These are phyloP conservation scores for Betula pendula DNA, from an alignment of 306 rosid genomes.

Conservation along the genomic window DNA sequence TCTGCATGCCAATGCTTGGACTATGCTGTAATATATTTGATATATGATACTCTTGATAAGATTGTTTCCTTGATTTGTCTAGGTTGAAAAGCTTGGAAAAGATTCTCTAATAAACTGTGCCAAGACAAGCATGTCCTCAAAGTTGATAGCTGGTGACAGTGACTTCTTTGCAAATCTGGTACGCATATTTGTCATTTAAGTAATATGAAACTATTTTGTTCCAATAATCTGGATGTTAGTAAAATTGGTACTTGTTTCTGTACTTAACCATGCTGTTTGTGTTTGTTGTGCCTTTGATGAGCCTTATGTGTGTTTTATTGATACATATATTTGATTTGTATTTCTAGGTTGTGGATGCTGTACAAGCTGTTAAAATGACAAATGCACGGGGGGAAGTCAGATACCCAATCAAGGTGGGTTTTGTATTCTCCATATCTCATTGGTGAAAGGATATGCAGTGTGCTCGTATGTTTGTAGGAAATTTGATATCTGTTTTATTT, in stretches of 20 bases:
- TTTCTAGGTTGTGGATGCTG: conserved; percentile 90
- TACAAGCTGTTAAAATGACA: conserved; percentile 89
- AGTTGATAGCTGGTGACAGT: conserved; percentile 89
- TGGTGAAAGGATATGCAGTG: conserved; percentile 12
- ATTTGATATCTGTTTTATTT: too few relatives aligned
- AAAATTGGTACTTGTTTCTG: neutral
- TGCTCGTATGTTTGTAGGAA: neutral
- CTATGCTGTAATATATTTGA: conserved; percentile 1
- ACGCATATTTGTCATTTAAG: conserved; percentile 23
- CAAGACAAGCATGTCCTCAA: conserved; percentile 98
- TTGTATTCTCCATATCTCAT: conserved; percentile 1
- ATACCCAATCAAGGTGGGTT: conserved; percentile 91
- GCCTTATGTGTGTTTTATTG: conserved; percentile 3
- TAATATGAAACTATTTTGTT: neutral
- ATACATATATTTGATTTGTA: conserved; percentile 2
- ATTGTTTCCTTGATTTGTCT: conserved; percentile 16
- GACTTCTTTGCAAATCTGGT: conserved; percentile 94
- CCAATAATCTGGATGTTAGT: neutral
- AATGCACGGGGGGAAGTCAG: conserved; percentile 86
- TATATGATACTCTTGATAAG: too few relatives aligned
- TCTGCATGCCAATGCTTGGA: conserved; percentile 4
- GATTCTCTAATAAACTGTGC: conserved; percentile 87
- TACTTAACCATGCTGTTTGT: neutral
- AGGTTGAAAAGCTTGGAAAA: conserved; percentile 97
- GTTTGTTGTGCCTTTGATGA: neutral